phyloP scores from a whole-genome alignment of 2,329 filamentous ascomycete species.

The Bisporella sp. region DNA sequence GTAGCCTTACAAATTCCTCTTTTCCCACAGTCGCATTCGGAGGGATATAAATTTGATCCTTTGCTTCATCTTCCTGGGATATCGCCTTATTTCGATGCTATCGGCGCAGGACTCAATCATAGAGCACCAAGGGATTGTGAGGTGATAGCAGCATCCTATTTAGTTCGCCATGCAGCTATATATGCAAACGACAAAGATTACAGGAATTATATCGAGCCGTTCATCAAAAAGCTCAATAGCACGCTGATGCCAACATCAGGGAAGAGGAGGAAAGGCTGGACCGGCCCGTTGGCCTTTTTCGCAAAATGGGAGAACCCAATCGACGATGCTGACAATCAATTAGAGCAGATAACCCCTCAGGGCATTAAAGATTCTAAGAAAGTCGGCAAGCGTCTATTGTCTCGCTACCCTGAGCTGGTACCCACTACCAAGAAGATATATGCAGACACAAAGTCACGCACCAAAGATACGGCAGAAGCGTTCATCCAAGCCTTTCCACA shows the following conservation, averaged over 20 bases:
- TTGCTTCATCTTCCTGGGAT: conserved; percentile 49
- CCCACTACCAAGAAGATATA: conserved; percentile 24
- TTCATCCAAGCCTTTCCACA: conserved; percentile 23
- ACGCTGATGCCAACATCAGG: conserved; percentile 17
- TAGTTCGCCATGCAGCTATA: conserved; percentile 53
- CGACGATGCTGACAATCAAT: conserved; percentile 22
- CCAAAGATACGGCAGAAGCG: conserved; percentile 23
- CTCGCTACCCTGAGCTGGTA: conserved; percentile 21
- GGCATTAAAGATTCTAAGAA: conserved; percentile 22
- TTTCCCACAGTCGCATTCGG: conserved; percentile 16
- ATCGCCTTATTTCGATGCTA: conserved; percentile 48
- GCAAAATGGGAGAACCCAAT: conserved; percentile 24
- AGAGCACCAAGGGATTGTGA: conserved; percentile 45
- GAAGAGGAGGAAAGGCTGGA: conserved; percentile 20
- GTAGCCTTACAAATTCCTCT: not conserved
- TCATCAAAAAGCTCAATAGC: conserved; percentile 51
- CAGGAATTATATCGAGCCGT: conserved; percentile 49
- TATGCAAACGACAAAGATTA: conserved; percentile 54
- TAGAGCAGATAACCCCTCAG: conserved; percentile 24
- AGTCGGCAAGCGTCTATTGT: conserved; percentile 22
- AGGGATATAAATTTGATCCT: conserved; percentile 42
- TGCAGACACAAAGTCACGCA: conserved; percentile 23
- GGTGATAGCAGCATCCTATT: conserved; percentile 44
- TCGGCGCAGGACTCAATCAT: conserved; percentile 27
- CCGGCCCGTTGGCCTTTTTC: conserved; percentile 20